Percentiles rank a stretch among this genome's conserved stretches.
These are phyloP conservation scores for Dioszegia crocea DNA, from an alignment of 768 basidiomycete species.

Conservation along the genomic window DNA sequence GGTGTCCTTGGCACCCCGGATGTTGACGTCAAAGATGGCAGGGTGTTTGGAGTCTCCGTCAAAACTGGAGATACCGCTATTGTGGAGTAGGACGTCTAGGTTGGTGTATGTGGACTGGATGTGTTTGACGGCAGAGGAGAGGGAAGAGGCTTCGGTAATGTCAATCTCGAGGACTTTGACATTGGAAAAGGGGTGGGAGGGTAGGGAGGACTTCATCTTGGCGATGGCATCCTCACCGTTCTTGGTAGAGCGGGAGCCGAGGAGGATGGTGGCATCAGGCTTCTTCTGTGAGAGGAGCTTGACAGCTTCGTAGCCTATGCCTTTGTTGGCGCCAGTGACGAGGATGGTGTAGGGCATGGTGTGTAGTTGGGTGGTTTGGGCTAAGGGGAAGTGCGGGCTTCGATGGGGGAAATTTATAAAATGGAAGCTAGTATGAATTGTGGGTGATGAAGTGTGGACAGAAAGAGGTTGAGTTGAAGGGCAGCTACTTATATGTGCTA, in stretches of 20 bases:
- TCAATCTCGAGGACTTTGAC: constrained; percentile 15
- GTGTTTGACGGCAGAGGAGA: constrained; percentile 7
- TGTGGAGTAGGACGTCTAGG: constrained; percentile 20
- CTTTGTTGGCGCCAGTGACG: constrained; percentile 68
- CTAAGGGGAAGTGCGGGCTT: background rate
- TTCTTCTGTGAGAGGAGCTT: constrained; percentile 8
- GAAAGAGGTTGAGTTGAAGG: too few relatives aligned
- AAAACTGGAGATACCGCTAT: constrained; percentile 12
- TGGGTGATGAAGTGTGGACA: too few relatives aligned
- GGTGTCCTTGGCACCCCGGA: constrained; percentile 8
- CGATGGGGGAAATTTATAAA: background rate
- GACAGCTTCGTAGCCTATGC: constrained; percentile 24
- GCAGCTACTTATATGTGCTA: too few relatives aligned
- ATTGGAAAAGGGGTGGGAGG: constrained; percentile 9
- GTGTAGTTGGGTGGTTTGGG: background rate
- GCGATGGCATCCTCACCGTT: constrained; percentile 16
- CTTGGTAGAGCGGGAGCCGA: constrained; percentile 12
- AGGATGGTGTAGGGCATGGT: constrained; percentile 73
- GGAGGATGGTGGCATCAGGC: constrained; percentile 11
- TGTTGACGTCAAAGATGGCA: constrained; percentile 15
- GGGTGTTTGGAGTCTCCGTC: constrained; percentile 6
- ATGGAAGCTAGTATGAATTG: too few relatives aligned
- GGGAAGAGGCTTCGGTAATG: constrained; percentile 7
- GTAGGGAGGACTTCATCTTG: constrained; percentile 10
- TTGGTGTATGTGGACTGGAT: constrained; percentile 10